Evolutionary conservation across 768 basidiomycete genomes (phyloP), one percentile per base, ranked within the genome.

Genomic region (Suillus variegatus): DNA sequence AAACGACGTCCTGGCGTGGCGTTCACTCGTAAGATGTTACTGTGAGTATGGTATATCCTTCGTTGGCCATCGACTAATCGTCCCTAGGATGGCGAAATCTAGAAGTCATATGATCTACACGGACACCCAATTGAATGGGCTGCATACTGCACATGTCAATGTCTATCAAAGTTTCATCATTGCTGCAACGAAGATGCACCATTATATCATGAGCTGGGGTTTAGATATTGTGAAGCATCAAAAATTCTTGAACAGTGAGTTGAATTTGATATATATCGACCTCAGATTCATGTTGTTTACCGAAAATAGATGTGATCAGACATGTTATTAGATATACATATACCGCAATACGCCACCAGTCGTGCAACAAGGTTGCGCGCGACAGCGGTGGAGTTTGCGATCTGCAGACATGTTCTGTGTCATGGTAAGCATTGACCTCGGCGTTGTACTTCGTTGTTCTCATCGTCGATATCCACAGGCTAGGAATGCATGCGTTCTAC

Each of bases 91-190:
- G 66, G 87, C 90, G 32, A 92, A 88, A 74, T 81, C 88, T 38
- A 89, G 88, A 69, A 86, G 86, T 68, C 94, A 96, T 69, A 82
- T 89, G 47, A 89, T 97, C 66, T 97, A 88, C 78, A 88, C 83
- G 60, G 96, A 98, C 73, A 83, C 84, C 6, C 72, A 74, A 16
- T 81, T 97, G 66, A 97, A 96, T 74, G 77, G 85, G 9, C 68
- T 76, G 20, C 71, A 82, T 49, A 83, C 82, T 2, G 86, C 94
- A 12, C 86, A 92, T 75, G 74, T 87, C 62, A 99, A 98, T 76
- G 82, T 97, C 14, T 97, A 94, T 75, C 92, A 94, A 73, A 92
- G 89, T 71, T 91, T 95, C 72, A 76, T 93, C 38, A 75, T 97
- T 51, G 83, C 88, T 3, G 93, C 92, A 0, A 89, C 95, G 82